Base-by-base conservation (phyloP, 2,329 filamentous ascomycete genomes). In the Massarina eburnea region DNA sequence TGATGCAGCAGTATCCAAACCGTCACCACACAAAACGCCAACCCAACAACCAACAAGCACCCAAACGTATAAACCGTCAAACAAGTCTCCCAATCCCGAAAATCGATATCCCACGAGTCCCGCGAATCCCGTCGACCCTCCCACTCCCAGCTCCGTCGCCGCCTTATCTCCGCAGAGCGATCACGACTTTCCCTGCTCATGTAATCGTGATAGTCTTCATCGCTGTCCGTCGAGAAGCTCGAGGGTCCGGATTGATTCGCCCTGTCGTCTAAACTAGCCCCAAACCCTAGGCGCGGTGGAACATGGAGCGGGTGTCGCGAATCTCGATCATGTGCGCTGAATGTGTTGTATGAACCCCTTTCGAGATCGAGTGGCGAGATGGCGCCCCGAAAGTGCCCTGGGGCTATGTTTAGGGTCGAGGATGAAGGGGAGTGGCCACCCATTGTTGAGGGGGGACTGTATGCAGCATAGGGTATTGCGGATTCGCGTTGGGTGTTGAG, bases 1-100 rank as follows among this genome's bases (percentile, higher is more conserved):
- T 30, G 26, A 40, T 30, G n/a, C 38, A 29, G 9, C 38, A 40
- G 30, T 14, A 40, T 8, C 38, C 38, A 40, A 18, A 40, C 15
- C 5, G 15, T 17, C 4, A 40, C n/a, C 20, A 17, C 22, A 8
- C n/a, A 4, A 8, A 18, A 4, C 12, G 4, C 38, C 5, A 29
- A 6, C 38, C 7, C 3, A 14, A 40, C 7, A 17, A 29, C 21
- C 14, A 38, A 4, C 14, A 40, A 27, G 18, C n/a, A 18, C 7
- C 22, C 22, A 2, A 24, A 3, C 21, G 30, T 3, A 17, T 20
- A 18, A 40, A 30, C n/a, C 21, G 10, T 3, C 9, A 29, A 18
- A 6, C 21, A 29, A 9, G 12, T 32, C 8, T 40, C 26, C n/a
- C 17, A 40, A 9, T 40, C 22, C 10, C 18, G 8, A 19, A 17